phyloP scores from a whole-genome alignment of 2,329 filamentous ascomycete genomes.

The Aureobasidium sp. region DNA sequence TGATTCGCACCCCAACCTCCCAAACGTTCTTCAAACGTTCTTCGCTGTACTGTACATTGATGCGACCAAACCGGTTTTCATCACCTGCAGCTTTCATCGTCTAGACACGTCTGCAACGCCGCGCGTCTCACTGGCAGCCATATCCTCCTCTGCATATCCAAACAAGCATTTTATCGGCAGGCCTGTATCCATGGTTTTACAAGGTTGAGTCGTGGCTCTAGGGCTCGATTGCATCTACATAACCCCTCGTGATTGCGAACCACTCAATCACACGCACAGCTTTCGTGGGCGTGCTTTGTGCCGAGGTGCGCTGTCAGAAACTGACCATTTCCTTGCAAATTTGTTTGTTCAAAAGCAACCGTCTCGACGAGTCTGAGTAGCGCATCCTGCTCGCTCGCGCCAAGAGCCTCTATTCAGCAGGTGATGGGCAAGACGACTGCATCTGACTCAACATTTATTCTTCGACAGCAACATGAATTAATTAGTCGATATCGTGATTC shows the following conservation, averaged over 20 bases:
- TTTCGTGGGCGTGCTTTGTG: neutral
- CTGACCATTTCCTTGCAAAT: neutral
- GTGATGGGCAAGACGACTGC: constrained; percentile 8
- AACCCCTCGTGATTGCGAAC: neutral
- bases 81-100: neutral
- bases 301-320: constrained; percentile 5
- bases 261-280: neutral
- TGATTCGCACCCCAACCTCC: neutral
- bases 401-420: constrained; percentile 1
- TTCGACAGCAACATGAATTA: neutral
- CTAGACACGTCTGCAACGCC: neutral
- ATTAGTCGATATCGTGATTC: neutral
- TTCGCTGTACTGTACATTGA: neutral
- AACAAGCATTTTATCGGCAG: neutral
- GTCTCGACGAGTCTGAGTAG: constrained; percentile 1
- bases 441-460: neutral
- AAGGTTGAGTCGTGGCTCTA: neutral
- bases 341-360: neutral
- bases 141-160: neutral
- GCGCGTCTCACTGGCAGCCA: constrained; percentile 9
- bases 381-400: constrained; percentile 11
- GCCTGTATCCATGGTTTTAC: neutral
- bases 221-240: neutral
- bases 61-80: constrained; percentile 1
- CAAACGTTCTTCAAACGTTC: constrained; percentile 9